These are phyloP conservation scores for Rhododendron vialii DNA, from an alignment of 148 eudicot species.

Conservation along the genomic window DNA sequence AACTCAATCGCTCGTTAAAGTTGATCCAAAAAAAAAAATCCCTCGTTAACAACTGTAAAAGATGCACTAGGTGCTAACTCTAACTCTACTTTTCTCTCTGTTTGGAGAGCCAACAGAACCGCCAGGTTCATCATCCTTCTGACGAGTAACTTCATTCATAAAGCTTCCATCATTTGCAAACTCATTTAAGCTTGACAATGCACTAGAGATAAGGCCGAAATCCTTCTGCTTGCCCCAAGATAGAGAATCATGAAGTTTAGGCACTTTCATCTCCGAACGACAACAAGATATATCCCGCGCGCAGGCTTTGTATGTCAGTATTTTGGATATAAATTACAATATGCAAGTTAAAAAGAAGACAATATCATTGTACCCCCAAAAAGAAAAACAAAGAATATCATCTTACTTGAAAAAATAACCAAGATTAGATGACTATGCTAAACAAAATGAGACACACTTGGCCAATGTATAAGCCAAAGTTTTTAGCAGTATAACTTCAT, in stretches of 20 bases:
- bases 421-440: no score
- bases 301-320: constrained; percentile 25
- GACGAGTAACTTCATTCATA: constrained; percentile 33
- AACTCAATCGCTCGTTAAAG: no score
- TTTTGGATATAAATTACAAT: constrained; percentile 21
- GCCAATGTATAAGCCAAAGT: neutral
- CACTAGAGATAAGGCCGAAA: constrained; percentile 53
- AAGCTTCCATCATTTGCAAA: constrained; percentile 82
- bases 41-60: constrained; percentile 24
- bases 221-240: constrained; percentile 83
- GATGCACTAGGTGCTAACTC: constrained; percentile 26
- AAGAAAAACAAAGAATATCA: neutral
- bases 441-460: neutral
- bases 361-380: neutral
- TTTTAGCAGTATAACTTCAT: neutral
- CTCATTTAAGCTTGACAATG: constrained; percentile 67
- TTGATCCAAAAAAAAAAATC: constrained; percentile 7
- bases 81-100: constrained; percentile 26
- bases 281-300: constrained; percentile 38
- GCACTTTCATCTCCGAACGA: constrained; percentile 67
- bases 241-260: constrained; percentile 64
- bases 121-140: constrained; percentile 29
- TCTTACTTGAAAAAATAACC: neutral
- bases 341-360: neutral
- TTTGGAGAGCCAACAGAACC: constrained; percentile 21